Evolutionary conservation across 331 rosid species (phyloP).

Genomic region (Erythrophleum ivorense): DNA sequence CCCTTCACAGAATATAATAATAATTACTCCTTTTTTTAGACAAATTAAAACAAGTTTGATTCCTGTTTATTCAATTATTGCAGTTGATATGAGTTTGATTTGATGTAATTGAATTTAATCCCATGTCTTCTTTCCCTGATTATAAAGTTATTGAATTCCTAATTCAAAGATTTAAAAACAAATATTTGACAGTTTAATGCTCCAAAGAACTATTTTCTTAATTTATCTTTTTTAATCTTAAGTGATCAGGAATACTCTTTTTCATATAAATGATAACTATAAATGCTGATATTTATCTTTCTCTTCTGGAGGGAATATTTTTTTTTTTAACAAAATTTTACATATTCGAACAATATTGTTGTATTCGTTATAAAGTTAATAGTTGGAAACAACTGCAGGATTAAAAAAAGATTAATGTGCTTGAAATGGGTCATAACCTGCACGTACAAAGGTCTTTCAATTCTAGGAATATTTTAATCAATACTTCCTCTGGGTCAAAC

Average conservation of each 20-base stretch:
- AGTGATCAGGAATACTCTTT: no score
- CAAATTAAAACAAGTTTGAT: no score
- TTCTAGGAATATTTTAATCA: constrained; percentile 23
- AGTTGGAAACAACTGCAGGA: neutral
- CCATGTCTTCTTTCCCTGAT: neutral
- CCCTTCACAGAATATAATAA: neutral
- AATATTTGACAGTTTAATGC: no score
- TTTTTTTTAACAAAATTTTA: neutral
- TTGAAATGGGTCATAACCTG: neutral
- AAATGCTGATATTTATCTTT: no score
- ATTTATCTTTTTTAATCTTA: no score
- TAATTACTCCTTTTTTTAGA: no score
- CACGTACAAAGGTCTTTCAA: constrained; percentile 10
- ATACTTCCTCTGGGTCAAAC: constrained; percentile 35
- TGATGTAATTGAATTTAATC: neutral
- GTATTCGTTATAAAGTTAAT: no score
- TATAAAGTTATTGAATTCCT: neutral
- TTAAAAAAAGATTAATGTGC: neutral
- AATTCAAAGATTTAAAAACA: no score
- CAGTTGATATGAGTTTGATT: neutral
- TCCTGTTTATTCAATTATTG: neutral
- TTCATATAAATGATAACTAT: no score
- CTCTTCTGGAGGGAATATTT: no score
- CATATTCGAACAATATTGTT: neutral
- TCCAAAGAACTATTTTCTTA: no score